Percentiles rank a stretch among this genome's conserved stretches.
Evolutionary conservation across 352 stramenopile species (phyloP).

Genomic region (Globisporangium cylindrosporum): DNA sequence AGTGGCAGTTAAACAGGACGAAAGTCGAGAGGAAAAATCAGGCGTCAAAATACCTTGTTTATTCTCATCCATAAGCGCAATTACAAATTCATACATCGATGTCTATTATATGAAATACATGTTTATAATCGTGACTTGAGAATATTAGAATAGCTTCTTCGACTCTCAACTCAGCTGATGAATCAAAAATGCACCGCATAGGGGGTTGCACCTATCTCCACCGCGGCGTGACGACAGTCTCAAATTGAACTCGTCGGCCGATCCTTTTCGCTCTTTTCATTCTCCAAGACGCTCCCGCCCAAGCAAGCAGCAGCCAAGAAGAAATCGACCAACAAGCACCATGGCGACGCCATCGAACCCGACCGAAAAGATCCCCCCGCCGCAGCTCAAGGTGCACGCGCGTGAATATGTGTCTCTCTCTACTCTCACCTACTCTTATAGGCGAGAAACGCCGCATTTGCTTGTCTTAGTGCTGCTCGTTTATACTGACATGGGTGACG

Average conservation of each 20-base stretch:
- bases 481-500: not conserved
- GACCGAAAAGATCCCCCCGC: slow-evolving; percentile 58
- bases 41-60: not conserved
- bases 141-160: no score
- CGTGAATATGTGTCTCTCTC: not conserved
- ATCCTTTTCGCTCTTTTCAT: not conserved
- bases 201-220: not conserved
- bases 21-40: slow-evolving; percentile 3
- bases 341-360: slow-evolving; percentile 63
- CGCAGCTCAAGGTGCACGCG: slow-evolving; percentile 37
- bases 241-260: not conserved
- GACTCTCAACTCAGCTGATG: no score
- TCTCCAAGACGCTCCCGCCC: slow-evolving; percentile 8
- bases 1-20: not conserved
- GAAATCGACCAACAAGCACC: not conserved
- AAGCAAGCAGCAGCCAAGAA: slow-evolving; percentile 7
- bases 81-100: not conserved
- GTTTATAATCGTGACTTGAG: no score
- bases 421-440: not conserved
- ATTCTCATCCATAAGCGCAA: not conserved
- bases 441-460: not conserved
- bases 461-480: not conserved
- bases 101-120: no score
- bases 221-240: not conserved
- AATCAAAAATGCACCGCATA: not conserved